These are phyloP conservation scores for Debaryomyces sp. DNA, from an alignment of 1,139 yeast genomes.

Conservation along the genomic window DNA sequence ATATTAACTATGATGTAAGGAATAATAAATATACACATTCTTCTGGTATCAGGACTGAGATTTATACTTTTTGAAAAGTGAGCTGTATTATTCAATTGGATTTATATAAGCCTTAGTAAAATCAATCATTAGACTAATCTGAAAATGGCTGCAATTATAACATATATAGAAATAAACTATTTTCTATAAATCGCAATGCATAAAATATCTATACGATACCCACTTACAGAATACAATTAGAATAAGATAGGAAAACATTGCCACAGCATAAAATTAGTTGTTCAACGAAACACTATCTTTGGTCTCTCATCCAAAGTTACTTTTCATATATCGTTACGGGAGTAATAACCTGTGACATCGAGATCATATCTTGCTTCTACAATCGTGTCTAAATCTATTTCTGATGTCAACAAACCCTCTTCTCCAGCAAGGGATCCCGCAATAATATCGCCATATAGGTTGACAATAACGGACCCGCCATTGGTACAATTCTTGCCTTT, in stretches of 20 bases:
- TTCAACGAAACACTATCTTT: neutral
- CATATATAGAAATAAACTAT: too few species aligned
- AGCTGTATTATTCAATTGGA: too few species aligned
- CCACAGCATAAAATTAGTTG: neutral
- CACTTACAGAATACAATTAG: too few species aligned
- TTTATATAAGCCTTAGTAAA: too few species aligned
- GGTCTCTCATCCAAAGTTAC: constrained; percentile 31
- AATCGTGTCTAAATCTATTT: constrained; percentile 32
- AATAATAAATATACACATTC: too few species aligned
- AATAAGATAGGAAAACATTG: neutral
- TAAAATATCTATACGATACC: too few species aligned
- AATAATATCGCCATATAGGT: constrained; percentile 40
- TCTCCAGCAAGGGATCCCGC: constrained; percentile 42
- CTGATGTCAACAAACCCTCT: constrained; percentile 38
- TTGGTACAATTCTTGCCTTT: constrained; percentile 31
- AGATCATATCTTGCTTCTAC: constrained; percentile 39
- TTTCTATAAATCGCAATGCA: too few species aligned
- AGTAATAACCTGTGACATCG: constrained; percentile 40
- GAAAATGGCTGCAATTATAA: too few species aligned
- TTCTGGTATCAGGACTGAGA: too few species aligned
- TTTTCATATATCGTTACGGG: constrained; percentile 41
- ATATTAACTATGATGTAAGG: too few species aligned
- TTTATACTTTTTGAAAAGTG: too few species aligned
- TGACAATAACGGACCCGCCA: constrained; percentile 40
- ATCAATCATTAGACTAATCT: too few species aligned